Conservation (phyloP, 2,329 filamentous ascomycete genomes). For the Hypoxylon sp. region DNA sequence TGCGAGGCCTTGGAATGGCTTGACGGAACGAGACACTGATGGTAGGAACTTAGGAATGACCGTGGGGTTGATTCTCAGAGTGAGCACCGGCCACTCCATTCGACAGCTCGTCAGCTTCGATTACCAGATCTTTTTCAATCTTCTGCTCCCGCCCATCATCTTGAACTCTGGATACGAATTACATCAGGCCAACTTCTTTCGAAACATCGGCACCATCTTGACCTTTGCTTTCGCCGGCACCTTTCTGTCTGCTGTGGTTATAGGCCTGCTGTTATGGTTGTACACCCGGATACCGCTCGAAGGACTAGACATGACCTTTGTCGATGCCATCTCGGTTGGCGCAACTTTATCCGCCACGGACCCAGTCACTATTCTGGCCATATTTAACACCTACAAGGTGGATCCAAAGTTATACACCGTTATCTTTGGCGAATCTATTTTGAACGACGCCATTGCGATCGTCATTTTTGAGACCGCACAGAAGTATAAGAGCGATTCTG, state of each 20-base stretch:
- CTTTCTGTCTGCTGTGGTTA: slow-evolving; percentile 95
- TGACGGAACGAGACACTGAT: slow-evolving; percentile 24
- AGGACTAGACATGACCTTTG: slow-evolving; percentile 86
- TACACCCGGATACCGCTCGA: slow-evolving; percentile 91
- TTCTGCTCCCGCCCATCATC: slow-evolving; percentile 98
- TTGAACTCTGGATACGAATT: slow-evolving; percentile 96
- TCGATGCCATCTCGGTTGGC: slow-evolving; percentile 96
- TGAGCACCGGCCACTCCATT: slow-evolving; percentile 85
- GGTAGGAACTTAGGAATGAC: slow-evolving; percentile 80
- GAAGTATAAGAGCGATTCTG: slow-evolving; percentile 83
- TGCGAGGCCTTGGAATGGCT: slow-evolving; percentile 6
- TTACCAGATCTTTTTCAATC: slow-evolving; percentile 99
- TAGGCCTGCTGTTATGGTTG: slow-evolving; percentile 87
- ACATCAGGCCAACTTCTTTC: slow-evolving; percentile 99
- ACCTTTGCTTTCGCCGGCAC: slow-evolving; percentile 98
- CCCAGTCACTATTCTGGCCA: slow-evolving; percentile 96
- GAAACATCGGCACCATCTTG: slow-evolving; percentile 95
- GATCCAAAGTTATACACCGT: slow-evolving; percentile 98
- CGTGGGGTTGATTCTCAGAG: slow-evolving; percentile 87
- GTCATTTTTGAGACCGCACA: slow-evolving; percentile 98
- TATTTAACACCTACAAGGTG: slow-evolving; percentile 99
- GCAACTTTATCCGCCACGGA: slow-evolving; percentile 97
- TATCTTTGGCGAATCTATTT: slow-evolving; percentile 97
- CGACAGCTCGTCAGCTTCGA: slow-evolving; percentile 95
- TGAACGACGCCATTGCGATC: slow-evolving; percentile 98